These are phyloP conservation scores for Cadophora luteo-olivacea DNA, from an alignment of 2,329 filamentous ascomycete genomes.

Conservation along the genomic window DNA sequence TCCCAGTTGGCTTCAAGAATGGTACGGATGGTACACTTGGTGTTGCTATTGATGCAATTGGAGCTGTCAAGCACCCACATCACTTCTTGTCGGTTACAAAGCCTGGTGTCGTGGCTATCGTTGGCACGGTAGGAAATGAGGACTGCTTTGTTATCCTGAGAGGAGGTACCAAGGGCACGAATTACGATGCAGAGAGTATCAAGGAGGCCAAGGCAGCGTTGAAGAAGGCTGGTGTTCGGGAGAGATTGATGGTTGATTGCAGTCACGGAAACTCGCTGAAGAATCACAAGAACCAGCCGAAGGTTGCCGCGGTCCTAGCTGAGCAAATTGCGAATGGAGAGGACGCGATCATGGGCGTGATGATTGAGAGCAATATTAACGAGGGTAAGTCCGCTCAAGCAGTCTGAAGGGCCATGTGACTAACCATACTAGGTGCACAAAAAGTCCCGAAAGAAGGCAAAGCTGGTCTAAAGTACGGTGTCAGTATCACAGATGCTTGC, in stretches of 20 bases:
- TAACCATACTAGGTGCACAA: constrained; percentile 69
- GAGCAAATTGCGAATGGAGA: constrained; percentile 88
- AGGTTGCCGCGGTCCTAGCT: constrained; percentile 82
- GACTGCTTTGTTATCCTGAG: constrained; percentile 97
- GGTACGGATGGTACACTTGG: constrained; percentile 90
- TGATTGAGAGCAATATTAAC: constrained; percentile 98
- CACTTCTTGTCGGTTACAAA: constrained; percentile 98
- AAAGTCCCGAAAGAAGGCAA: constrained; percentile 91
- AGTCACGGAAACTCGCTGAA: constrained; percentile 96
- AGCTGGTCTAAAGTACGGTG: constrained; percentile 85
- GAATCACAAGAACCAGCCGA: constrained; percentile 96
- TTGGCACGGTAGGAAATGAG: constrained; percentile 92
- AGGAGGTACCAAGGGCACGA: constrained; percentile 91
- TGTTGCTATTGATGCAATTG: constrained; percentile 94
- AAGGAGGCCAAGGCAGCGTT: constrained; percentile 82
- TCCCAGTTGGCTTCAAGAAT: constrained; percentile 99
- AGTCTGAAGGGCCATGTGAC: not conserved
- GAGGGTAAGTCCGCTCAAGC: constrained; percentile 64
- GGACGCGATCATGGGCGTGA: constrained; percentile 87
- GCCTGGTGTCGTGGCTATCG: constrained; percentile 92
- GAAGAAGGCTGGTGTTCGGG: constrained; percentile 72
- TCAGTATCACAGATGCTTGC: constrained; percentile 97
- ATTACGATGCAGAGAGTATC: constrained; percentile 88
- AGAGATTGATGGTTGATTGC: constrained; percentile 96
- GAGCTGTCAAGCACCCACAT: constrained; percentile 88